Conservation (phyloP, 2,329 filamentous ascomycete species). For the Orbilia ellipsospora region DNA sequence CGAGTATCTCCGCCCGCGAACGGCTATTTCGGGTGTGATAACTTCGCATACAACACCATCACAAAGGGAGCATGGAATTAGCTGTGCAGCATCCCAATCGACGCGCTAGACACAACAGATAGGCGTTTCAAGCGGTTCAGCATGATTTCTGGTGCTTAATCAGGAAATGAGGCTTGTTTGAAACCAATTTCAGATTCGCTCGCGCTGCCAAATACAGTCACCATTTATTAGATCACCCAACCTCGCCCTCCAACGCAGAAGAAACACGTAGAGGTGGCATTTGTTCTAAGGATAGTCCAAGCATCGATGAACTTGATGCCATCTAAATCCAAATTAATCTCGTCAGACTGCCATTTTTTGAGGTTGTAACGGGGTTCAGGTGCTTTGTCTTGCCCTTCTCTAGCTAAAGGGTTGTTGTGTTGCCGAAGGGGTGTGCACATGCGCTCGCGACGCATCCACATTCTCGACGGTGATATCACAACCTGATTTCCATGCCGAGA, state of each 20-base stretch:
- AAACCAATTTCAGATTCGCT: constrained; percentile 1
- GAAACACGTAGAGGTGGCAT: too few species aligned
- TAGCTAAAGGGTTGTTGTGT: neutral
- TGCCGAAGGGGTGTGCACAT: neutral
- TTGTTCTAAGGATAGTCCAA: neutral
- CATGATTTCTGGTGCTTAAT: neutral
- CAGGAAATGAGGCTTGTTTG: neutral
- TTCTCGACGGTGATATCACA: neutral
- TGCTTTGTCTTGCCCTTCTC: neutral
- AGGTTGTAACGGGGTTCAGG: neutral
- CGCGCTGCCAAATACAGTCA: neutral
- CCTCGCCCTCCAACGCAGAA: neutral
- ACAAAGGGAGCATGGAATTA: neutral
- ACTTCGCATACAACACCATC: neutral
- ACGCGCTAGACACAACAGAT: neutral
- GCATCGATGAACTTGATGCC: neutral
- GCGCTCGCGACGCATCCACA: neutral
- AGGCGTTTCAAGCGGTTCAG: neutral
- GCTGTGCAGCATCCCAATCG: neutral
- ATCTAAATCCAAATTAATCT: constrained; percentile 5
- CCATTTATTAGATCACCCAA: too few species aligned
- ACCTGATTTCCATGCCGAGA: too few species aligned
- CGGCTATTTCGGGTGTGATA: constrained; percentile 3
- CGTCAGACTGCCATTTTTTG: neutral
- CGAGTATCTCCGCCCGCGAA: constrained; percentile 1